A percentile compares a stretch with the other conserved stretches of the same genome.
These are phyloP conservation scores for Myxozyma melibiosi DNA, from an alignment of 805 yeast genomes.

Conservation along the genomic window DNA sequence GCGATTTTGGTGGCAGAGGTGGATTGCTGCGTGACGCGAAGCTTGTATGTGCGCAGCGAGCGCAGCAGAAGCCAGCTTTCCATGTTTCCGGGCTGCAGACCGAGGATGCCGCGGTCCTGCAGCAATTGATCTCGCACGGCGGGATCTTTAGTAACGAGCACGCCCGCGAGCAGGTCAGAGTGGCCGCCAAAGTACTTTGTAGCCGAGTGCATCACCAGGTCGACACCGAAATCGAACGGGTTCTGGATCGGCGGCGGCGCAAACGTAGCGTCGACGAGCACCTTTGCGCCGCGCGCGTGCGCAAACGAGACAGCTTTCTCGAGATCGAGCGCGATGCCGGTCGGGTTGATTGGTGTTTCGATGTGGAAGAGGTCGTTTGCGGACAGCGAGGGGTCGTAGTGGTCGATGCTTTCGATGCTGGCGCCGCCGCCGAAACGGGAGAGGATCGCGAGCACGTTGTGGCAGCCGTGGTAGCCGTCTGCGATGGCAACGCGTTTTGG, in stretches of 20 bases:
- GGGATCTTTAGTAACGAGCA: conserved; percentile 63
- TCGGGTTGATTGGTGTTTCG: conserved; percentile 89
- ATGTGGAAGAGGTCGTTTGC: conserved; percentile 78
- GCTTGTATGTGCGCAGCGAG: conserved; percentile 76
- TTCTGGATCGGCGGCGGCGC: conserved; percentile 90
- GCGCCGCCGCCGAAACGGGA: conserved; percentile 56
- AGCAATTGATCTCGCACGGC: conserved; percentile 51
- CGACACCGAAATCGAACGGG: conserved; percentile 82
- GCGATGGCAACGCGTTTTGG: conserved; percentile 78
- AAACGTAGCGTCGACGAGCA: conserved; percentile 82
- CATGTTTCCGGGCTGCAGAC: conserved; percentile 76
- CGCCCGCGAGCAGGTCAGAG: conserved; percentile 84
- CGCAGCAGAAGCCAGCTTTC: conserved; percentile 76
- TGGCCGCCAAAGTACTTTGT: conserved; percentile 97
- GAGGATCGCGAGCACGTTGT: conserved; percentile 65
- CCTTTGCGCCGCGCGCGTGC: conserved; percentile 71
- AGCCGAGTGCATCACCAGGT: conserved; percentile 88
- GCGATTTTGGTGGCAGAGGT: conserved; percentile 65
- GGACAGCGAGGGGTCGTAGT: conserved; percentile 51
- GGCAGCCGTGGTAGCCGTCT: conserved; percentile 84
- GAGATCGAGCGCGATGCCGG: conserved; percentile 67
- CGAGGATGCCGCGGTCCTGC: conserved; percentile 68
- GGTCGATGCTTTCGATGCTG: conserved; percentile 47
- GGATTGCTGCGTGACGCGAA: conserved; percentile 70
- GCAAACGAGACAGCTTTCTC: conserved; percentile 66